These are phyloP conservation scores for Colletotrichum noveboracense DNA, from an alignment of 2,329 filamentous ascomycete species.

Conservation along the genomic window DNA sequence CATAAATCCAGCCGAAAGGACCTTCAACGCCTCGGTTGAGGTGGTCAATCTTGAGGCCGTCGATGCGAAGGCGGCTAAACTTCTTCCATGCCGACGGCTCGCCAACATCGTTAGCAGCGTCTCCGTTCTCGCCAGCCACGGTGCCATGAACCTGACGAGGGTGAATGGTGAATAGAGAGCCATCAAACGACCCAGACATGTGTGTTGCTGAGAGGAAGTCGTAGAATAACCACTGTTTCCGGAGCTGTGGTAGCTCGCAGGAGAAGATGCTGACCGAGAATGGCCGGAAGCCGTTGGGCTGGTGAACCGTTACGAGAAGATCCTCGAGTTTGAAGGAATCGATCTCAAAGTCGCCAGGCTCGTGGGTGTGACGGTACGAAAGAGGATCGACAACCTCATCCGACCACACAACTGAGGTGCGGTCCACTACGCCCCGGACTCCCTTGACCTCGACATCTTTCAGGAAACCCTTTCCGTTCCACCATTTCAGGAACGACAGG, in stretches of 20 bases:
- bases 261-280: constrained; percentile 96
- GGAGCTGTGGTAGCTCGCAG: constrained; percentile 88
- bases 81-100: constrained; percentile 89
- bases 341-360: constrained; percentile 94
- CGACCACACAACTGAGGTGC: constrained; percentile 80
- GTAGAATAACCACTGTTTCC: constrained; percentile 98
- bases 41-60: constrained; percentile 93
- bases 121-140: constrained; percentile 65
- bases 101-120: constrained; percentile 62
- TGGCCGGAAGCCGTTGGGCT: constrained; percentile 89
- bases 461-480: constrained; percentile 92
- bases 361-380: constrained; percentile 85
- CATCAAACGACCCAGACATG: constrained; percentile 94
- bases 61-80: constrained; percentile 89
- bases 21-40: constrained; percentile 92
- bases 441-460: constrained; percentile 94
- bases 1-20: constrained; percentile 96
- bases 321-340: constrained; percentile 97
- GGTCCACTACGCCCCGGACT: constrained; percentile 89
- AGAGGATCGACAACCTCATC: constrained; percentile 77
- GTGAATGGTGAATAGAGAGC: constrained; percentile 96
- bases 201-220: constrained; percentile 95
- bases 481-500: constrained; percentile 97
- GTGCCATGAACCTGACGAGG: constrained; percentile 88
- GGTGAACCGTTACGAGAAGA: constrained; percentile 87